Conservation (phyloP, 306 rosid species). For the Cucumis sativus region DNA sequence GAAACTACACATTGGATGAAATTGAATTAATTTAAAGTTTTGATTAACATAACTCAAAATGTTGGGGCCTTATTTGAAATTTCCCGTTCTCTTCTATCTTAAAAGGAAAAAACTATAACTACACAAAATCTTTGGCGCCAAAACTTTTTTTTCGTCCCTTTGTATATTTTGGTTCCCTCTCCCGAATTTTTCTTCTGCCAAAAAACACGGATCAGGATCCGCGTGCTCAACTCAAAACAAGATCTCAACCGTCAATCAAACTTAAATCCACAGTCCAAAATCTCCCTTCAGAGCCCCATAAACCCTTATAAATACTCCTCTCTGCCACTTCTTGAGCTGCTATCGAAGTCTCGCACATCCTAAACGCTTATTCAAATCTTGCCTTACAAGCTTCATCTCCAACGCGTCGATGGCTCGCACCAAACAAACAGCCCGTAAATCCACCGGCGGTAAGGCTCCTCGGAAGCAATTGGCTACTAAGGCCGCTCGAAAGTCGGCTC, state of each 20-base stretch:
- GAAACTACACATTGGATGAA: too few species aligned
- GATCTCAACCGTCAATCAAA: neutral
- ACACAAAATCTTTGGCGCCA: neutral
- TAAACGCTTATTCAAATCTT: too few species aligned
- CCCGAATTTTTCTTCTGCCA: neutral
- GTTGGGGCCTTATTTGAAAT: too few species aligned
- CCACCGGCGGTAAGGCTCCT: conserved; percentile 5
- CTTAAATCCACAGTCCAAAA: neutral
- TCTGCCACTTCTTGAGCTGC: neutral
- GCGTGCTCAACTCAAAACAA: neutral
- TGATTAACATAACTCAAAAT: too few species aligned
- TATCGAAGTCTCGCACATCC: neutral
- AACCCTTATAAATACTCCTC: neutral
- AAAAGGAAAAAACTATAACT: neutral
- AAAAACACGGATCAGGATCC: neutral
- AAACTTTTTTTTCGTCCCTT: neutral
- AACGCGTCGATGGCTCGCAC: neutral
- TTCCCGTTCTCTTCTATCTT: too few species aligned
- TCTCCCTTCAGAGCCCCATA: neutral
- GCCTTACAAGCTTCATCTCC: neutral
- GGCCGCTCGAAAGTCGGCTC: conserved; percentile 2
- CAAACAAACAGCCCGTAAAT: conserved; percentile 1
- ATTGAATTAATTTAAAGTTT: too few species aligned
- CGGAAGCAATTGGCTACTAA: neutral
- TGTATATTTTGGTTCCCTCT: neutral